A percentile compares a stretch with the other conserved stretches of the same genome.
Conservation (phyloP, 23 red algal genomes). For the Chondrus crispus region DNA sequence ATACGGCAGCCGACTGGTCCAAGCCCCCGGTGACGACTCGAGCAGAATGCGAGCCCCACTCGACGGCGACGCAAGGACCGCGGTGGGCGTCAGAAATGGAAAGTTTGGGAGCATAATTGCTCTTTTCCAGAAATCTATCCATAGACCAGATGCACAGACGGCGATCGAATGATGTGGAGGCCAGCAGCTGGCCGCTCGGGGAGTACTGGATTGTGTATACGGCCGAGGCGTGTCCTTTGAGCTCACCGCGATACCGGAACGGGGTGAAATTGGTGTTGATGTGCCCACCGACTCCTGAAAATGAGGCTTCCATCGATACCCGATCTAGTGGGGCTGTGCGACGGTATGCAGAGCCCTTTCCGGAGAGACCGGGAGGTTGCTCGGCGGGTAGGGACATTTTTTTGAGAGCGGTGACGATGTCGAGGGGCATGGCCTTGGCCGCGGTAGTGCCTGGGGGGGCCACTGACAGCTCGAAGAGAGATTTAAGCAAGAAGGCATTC, state of each 20-base stretch:
- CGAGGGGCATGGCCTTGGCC: background rate
- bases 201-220: constrained; percentile 79
- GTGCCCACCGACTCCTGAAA: background rate
- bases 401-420: constrained; percentile 11
- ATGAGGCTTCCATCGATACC: background rate
- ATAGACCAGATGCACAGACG: constrained; percentile 70
- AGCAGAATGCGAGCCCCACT: constrained; percentile 57
- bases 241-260: constrained; percentile 38
- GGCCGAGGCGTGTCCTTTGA: constrained; percentile 64
- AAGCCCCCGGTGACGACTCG: constrained; percentile 48
- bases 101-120: background rate
- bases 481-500: constrained; percentile 66
- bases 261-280: constrained; percentile 3
- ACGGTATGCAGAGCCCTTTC: constrained; percentile 19
- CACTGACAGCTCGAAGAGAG: constrained; percentile 73
- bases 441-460: background rate
- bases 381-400: constrained; percentile 18
- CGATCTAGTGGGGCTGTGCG: constrained; percentile 21
- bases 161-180: constrained; percentile 68
- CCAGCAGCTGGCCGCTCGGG: constrained; percentile 48
- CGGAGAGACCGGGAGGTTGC: constrained; percentile 13
- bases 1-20: constrained; percentile 64
- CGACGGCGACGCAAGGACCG: constrained; percentile 44
- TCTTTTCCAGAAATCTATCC: background rate
- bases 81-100: constrained; percentile 66